These are phyloP conservation scores for Cymodocea nodosa DNA, from an alignment of 116 monocot genomes.

Conservation along the genomic window DNA sequence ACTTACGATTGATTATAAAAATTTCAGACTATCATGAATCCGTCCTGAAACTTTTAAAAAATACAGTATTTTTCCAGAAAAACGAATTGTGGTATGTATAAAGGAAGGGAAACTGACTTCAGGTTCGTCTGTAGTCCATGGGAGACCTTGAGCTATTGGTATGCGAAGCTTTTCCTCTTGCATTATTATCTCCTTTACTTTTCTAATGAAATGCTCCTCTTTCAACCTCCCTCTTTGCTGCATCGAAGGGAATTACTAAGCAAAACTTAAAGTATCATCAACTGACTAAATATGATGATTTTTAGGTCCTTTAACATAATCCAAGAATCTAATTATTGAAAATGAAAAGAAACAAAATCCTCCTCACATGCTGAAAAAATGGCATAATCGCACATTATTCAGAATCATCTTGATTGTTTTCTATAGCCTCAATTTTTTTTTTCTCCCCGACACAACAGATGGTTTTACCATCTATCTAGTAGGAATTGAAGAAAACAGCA, in stretches of 20 bases:
- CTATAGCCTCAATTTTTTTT: too few species aligned
- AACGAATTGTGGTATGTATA: not conserved
- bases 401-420: too few species aligned
- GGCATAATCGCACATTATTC: too few species aligned
- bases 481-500: too few species aligned
- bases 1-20: not conserved
- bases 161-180: slow-evolving; percentile 69
- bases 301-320: too few species aligned
- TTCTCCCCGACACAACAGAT: too few species aligned
- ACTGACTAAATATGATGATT: too few species aligned
- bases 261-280: not conserved
- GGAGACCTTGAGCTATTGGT: slow-evolving; percentile 81
- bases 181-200: slow-evolving; percentile 68
- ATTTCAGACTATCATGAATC: not conserved
- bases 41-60: not conserved
- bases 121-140: slow-evolving; percentile 90
- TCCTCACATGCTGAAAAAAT: too few species aligned
- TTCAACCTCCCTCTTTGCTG: slow-evolving; percentile 91
- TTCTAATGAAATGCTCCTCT: slow-evolving; percentile 61
- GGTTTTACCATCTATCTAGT: too few species aligned
- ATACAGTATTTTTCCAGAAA: not conserved
- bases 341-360: too few species aligned
- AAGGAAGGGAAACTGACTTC: slow-evolving; percentile 37
- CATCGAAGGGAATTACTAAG: not conserved
- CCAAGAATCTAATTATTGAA: too few species aligned